phyloP scores from a whole-genome alignment of 2,329 filamentous ascomycete species.

The Berkeleyomyces rouxiae region DNA sequence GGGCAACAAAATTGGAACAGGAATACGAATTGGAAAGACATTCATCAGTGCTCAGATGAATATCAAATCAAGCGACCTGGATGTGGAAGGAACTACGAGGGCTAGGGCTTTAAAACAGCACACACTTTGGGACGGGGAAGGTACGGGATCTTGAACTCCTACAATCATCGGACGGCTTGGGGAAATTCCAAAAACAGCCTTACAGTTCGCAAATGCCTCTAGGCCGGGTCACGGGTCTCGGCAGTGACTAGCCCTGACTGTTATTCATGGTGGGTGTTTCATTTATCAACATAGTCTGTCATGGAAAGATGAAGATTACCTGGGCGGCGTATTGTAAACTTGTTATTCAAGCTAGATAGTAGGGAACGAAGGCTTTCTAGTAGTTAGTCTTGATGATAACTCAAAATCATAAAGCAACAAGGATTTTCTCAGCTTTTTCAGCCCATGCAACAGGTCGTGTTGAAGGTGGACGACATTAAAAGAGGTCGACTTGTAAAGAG shows the following conservation, averaged over 20 bases:
- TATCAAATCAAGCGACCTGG: not conserved
- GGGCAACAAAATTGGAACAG: not conserved
- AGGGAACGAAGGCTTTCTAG: not conserved
- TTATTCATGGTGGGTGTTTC: too few relatives aligned
- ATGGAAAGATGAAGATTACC: too few relatives aligned
- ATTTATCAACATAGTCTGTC: too few relatives aligned
- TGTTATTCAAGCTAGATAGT: not conserved
- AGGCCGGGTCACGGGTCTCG: too few relatives aligned
- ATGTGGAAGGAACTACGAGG: not conserved
- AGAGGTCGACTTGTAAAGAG: not conserved
- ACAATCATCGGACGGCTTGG: not conserved
- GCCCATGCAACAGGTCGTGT: not conserved
- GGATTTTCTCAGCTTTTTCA: conserved; percentile 5
- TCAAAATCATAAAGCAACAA: not conserved
- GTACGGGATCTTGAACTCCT: not conserved
- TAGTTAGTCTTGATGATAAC: conserved; percentile 3
- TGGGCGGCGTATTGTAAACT: too few relatives aligned
- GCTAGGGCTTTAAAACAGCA: conserved; percentile 5
- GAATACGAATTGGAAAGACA: not conserved
- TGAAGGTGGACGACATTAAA: not conserved
- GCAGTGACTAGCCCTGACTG: too few relatives aligned
- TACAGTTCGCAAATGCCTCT: not conserved
- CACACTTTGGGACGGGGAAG: not conserved
- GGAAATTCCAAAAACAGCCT: not conserved
- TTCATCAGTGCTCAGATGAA: not conserved